Conservation (phyloP, 169 alveolate genomes). For the Plasmodium gonderi region DNA sequence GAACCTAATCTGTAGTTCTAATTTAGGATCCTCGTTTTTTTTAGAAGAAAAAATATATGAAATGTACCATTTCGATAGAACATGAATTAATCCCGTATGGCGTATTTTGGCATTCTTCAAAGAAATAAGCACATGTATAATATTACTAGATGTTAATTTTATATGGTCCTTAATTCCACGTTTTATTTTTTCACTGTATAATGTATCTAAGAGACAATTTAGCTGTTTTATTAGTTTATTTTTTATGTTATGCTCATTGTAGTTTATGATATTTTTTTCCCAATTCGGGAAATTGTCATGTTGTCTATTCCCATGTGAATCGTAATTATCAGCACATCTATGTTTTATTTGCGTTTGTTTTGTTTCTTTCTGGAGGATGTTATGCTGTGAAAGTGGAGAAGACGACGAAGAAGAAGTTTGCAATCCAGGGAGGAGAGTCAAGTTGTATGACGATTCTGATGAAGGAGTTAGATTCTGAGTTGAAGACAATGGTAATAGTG, state of each 20-base stretch:
- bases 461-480: too few relatives aligned
- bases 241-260: not conserved
- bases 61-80: slow-evolving; percentile 5
- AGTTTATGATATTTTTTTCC: not conserved
- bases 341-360: too few relatives aligned
- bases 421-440: too few relatives aligned
- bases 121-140: slow-evolving; percentile 16
- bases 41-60: not conserved
- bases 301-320: not conserved
- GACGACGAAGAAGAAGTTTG: too few relatives aligned
- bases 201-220: not conserved
- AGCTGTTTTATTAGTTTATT: slow-evolving; percentile 5
- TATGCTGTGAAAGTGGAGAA: too few relatives aligned
- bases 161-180: not conserved
- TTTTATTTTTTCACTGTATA: slow-evolving; percentile 17
- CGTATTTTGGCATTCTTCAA: slow-evolving; percentile 19
- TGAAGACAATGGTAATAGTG: too few relatives aligned
- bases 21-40: not conserved
- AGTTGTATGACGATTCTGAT: not conserved
- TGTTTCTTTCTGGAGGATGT: too few relatives aligned
- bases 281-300: not conserved
- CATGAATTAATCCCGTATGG: not conserved
- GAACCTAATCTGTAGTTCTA: slow-evolving; percentile 26
- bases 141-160: slow-evolving; percentile 12
- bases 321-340: not conserved